These are phyloP conservation scores for Brachypodium distachyon DNA, from an alignment of 202 grass and related monocot species.

Conservation along the genomic window DNA sequence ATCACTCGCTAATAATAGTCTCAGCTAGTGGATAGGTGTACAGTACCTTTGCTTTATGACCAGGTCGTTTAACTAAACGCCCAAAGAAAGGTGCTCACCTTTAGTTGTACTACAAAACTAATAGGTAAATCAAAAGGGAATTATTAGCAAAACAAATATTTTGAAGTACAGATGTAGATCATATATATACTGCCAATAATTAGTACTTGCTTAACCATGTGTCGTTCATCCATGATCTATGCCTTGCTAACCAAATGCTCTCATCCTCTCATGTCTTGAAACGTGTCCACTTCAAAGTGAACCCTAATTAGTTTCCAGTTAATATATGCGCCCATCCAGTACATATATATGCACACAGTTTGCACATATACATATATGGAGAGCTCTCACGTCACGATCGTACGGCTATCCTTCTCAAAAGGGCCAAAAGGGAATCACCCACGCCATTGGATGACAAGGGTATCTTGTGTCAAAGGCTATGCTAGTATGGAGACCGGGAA, in stretches of 20 bases:
- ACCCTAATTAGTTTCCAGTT: neutral
- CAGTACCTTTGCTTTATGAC: slow-evolving; percentile 2
- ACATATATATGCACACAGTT: neutral
- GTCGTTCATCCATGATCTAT: neutral
- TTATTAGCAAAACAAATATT: neutral
- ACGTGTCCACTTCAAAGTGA: slow-evolving; percentile 34
- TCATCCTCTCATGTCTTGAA: slow-evolving; percentile 24
- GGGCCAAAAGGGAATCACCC: slow-evolving; percentile 31
- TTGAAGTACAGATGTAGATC: neutral
- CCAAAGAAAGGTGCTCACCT: slow-evolving; percentile 37
- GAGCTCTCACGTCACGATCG: slow-evolving; percentile 16
- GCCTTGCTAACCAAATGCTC: neutral
- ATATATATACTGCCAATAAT: too few species aligned
- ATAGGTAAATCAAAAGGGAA: slow-evolving; percentile 6
- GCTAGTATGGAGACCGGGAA: neutral
- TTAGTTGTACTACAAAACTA: slow-evolving; percentile 15
- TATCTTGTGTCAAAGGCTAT: slow-evolving; percentile 27
- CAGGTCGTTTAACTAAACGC: slow-evolving; percentile 1
- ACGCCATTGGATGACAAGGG: slow-evolving; percentile 18
- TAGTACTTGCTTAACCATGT: neutral
- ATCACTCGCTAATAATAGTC: neutral
- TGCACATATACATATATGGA: neutral
- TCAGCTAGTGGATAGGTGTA: neutral
- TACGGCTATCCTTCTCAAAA: slow-evolving; percentile 31
- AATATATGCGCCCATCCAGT: neutral